phyloP scores from a whole-genome alignment of 176 grass and related monocot species.

The Typha latifolia region DNA sequence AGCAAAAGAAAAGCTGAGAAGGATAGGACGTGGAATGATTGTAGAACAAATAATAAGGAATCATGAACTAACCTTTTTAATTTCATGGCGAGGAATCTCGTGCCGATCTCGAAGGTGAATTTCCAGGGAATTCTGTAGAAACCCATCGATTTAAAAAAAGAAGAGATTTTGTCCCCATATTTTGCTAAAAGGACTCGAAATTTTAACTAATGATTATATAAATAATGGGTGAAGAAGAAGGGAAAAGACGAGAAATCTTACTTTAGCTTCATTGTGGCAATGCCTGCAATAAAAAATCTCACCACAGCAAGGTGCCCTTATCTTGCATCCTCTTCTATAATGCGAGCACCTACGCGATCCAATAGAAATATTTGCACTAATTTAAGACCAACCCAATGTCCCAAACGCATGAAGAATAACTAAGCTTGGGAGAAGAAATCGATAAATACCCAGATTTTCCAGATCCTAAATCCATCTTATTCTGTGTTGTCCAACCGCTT shows the following conservation, averaged over 20 bases:
- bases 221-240: not conserved
- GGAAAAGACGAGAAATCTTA: not conserved
- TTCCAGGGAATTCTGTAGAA: conserved; percentile 52
- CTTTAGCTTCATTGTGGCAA: conserved; percentile 85
- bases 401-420: not conserved
- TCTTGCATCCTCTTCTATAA: conserved; percentile 62
- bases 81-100: conserved; percentile 61
- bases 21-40: too few species aligned
- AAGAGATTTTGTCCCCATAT: not conserved
- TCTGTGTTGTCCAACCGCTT: not conserved
- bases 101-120: conserved; percentile 41
- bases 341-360: conserved; percentile 44
- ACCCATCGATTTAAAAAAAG: not conserved
- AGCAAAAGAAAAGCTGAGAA: not conserved
- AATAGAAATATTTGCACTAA: not conserved
- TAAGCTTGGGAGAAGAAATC: not conserved
- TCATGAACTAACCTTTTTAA: conserved; percentile 33
- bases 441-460: conserved; percentile 34
- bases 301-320: conserved; percentile 68
- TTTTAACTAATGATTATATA: not conserved
- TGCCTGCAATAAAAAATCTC: conserved; percentile 76
- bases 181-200: not conserved
- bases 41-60: not conserved
- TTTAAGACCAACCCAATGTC: not conserved
- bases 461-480: conserved; percentile 21